Evolutionary conservation across 164 flowering plant genomes (phyloP).

Genomic region (Kingdonia uniflora): DNA sequence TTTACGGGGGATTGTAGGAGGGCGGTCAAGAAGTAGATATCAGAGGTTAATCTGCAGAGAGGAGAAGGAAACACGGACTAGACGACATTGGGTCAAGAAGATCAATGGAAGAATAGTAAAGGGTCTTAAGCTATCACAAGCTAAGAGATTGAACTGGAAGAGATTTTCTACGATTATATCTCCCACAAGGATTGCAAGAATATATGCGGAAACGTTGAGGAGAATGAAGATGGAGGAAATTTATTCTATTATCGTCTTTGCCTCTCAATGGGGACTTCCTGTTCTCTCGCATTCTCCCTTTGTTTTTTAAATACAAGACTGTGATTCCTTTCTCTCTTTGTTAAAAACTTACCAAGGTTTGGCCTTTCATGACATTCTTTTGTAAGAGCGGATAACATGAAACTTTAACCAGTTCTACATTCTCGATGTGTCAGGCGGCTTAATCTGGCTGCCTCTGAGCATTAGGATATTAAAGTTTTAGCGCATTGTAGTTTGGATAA

Average conservation of each 20-base stretch:
- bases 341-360: no score
- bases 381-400: no score
- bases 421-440: no score
- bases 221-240: conserved; percentile 13
- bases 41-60: conserved; percentile 20
- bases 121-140: conserved; percentile 12
- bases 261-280: conserved; percentile 51
- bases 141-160: conserved; percentile 33
- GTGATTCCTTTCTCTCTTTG: no score
- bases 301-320: neutral
- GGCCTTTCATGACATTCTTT: no score
- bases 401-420: no score
- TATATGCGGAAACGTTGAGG: conserved; percentile 19
- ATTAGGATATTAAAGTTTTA: no score
- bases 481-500: no score
- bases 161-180: conserved; percentile 15
- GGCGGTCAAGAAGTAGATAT: conserved; percentile 17
- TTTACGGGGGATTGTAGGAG: conserved; percentile 8
- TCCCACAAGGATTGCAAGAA: conserved; percentile 23
- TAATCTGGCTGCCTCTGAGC: no score
- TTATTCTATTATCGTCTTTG: conserved; percentile 26
- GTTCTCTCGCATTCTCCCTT: conserved; percentile 28
- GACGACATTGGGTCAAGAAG: conserved; percentile 26
- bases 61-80: conserved; percentile 10
- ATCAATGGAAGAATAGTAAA: conserved; percentile 22